Evolutionary conservation across 495 filamentous ascomycete species (phyloP).

Genomic region (Neurospora sp.): DNA sequence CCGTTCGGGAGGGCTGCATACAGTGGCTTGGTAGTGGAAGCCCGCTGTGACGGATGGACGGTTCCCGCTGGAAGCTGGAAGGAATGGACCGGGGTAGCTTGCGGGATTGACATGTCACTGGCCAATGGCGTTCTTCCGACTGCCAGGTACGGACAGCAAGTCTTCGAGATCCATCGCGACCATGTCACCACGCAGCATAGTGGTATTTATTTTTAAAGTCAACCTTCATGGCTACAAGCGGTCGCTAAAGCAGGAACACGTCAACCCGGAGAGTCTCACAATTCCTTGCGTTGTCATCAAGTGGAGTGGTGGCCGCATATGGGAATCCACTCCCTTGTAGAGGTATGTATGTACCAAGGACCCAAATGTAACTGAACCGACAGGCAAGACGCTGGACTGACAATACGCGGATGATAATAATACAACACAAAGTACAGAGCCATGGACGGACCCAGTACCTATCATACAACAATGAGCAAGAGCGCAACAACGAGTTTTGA

Average conservation of each 20-base stretch:
- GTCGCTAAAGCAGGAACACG: neutral
- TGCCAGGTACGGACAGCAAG: neutral
- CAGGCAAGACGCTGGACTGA: neutral
- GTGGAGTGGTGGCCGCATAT: neutral
- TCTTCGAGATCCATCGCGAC: neutral
- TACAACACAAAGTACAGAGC: neutral
- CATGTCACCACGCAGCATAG: neutral
- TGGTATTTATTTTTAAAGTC: neutral
- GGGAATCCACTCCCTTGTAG: neutral
- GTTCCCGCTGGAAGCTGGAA: neutral
- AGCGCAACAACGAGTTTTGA: neutral
- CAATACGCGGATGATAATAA: neutral
- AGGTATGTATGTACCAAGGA: neutral
- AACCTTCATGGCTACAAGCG: neutral
- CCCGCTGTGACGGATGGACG: neutral
- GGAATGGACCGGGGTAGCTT: neutral
- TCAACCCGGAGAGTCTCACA: neutral
- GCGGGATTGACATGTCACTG: neutral
- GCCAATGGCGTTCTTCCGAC: neutral
- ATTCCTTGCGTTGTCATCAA: neutral
- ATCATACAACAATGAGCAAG: neutral
- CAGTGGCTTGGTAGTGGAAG: neutral
- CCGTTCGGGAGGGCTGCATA: neutral
- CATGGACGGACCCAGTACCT: neutral
- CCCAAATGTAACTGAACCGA: neutral